Base-by-base conservation (phyloP, 1,139 yeast species). In the Geotrichum histeridarum region DNA sequence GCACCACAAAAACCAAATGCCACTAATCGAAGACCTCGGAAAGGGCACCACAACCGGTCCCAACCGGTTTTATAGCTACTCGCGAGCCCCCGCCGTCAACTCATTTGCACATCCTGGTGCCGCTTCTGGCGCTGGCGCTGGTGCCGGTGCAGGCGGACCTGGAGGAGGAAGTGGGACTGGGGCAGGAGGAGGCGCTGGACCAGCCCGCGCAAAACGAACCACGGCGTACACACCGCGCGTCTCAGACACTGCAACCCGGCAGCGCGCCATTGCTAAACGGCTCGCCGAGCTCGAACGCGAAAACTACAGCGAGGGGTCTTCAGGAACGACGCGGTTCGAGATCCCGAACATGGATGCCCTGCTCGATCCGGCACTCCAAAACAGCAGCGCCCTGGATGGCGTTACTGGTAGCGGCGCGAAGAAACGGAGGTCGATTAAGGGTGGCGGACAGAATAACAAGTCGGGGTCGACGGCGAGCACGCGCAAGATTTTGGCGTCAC, bases 261-360 rank as follows among this genome's bases (percentile, higher is more conserved):
- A 56, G 12, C 61, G 69, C 33, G 70, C 70, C 11, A 50, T 66
- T 11, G 57, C 54, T 27, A 58, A 71, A 17, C 66, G 76, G 14
- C 57, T 74, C 15, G 70, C 65, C 17, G 78, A 75, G 48, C 63
- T 74, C 27, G 73, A 71, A 44, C 61, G 70, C 42, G 78, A 74
- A 55, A 74, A 74, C 60, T 72, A 68, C 60, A 67, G 67, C 48
- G 77, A 73, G 39, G 50, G 44, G 9, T 60, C 60, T 8, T 22
- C 27, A 5, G 67, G 64, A 15, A 59, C 60, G 9, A 67, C 64
- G 15, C 69, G 69, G 53, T 65, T 74, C 32, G 78, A 74, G 17
- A 60, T 71, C 4, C 77, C 77, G 2, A 67, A 64, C 42, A 64
- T 68, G 6, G 64, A 63, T 31, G 56, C 63, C n/a, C 49, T 52